A percentile compares a stretch with the other conserved stretches of the same genome.
phyloP scores from a whole-genome alignment of 306 rosid genomes.

The Quillaja saponaria region DNA sequence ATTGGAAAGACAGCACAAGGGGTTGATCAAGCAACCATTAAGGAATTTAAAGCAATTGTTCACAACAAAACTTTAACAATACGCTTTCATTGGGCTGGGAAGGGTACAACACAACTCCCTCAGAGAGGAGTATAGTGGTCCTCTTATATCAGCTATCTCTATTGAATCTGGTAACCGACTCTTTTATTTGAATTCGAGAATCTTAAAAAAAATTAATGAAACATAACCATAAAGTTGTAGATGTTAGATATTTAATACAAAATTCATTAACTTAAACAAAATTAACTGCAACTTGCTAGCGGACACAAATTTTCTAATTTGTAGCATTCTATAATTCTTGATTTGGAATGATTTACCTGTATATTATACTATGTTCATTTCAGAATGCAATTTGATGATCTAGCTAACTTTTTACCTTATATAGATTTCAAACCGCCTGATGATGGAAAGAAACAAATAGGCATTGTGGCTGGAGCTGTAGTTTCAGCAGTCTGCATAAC shows the following conservation, averaged over 20 bases:
- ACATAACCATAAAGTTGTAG: neutral
- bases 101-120: slow-evolving; percentile 60
- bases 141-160: slow-evolving; percentile 65
- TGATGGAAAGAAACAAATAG: neutral
- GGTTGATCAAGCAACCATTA: slow-evolving; percentile 39
- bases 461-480: slow-evolving; percentile 8
- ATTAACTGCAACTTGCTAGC: neutral
- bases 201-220: neutral
- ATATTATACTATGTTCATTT: neutral
- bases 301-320: neutral
- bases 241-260: neutral
- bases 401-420: neutral
- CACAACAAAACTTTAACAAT: slow-evolving; percentile 39
- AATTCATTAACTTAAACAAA: slow-evolving; percentile 3
- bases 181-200: neutral
- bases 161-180: slow-evolving; percentile 52
- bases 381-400: neutral
- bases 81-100: slow-evolving; percentile 68
- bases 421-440: slow-evolving; percentile 26
- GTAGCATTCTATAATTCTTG: neutral
- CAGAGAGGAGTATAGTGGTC: slow-evolving; percentile 54
- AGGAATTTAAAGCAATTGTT: slow-evolving; percentile 38
- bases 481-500: slow-evolving; percentile 4
- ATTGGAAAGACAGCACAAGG: slow-evolving; percentile 44
- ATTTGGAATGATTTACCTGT: neutral